Evolutionary conservation across 495 filamentous ascomycete genomes (phyloP), one percentile per base, ranked within the genome.

Genomic region (Hypoxylon lienhwacheense): DNA sequence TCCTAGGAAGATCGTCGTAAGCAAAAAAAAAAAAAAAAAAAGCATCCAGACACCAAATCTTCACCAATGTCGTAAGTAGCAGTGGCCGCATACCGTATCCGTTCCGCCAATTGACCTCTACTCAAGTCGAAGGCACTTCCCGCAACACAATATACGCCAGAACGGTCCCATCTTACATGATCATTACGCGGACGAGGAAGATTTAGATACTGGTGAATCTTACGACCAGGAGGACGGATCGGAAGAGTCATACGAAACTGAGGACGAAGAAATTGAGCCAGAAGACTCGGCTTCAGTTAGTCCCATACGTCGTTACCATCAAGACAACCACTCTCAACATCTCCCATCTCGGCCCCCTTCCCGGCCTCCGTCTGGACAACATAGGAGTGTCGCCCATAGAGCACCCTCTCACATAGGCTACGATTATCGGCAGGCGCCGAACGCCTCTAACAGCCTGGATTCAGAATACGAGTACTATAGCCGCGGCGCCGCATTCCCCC

Each of bases 221-320:
- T 39, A 43, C 22, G 52, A 33, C 16, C 41, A 49, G 17, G 45
- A 49, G 54, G 15, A 6, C 29, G 57, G 69, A 34, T 68, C 72
- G 7, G 73, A 72, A 7, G 35, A 61, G 25, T 66, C 72, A 33
- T 74, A 77, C 56, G 74, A 54, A 17, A 52, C 68, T 15, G 59
- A 72, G 11, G 69, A 72, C 50, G 85, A 85, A 14, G 88, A 91
- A 60, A 71, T 93, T 59, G 84, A 86, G 42, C 86, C 88, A 16
- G 87, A 85, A 26, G 89, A 95, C 73, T 91, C 89, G n/a, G 89
- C 89, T 20, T 92, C 83, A 67, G 43, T 77, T 64, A 46, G 46
- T 24, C 54, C 65, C 11, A 53, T 51, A 26, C 61, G 65, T 14
- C 65, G 55, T 36, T 51, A 56, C 5, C 61, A 66, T 1, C 73